Conservation (phyloP, 768 basidiomycete genomes). For the Mrakia frigida region DNA sequence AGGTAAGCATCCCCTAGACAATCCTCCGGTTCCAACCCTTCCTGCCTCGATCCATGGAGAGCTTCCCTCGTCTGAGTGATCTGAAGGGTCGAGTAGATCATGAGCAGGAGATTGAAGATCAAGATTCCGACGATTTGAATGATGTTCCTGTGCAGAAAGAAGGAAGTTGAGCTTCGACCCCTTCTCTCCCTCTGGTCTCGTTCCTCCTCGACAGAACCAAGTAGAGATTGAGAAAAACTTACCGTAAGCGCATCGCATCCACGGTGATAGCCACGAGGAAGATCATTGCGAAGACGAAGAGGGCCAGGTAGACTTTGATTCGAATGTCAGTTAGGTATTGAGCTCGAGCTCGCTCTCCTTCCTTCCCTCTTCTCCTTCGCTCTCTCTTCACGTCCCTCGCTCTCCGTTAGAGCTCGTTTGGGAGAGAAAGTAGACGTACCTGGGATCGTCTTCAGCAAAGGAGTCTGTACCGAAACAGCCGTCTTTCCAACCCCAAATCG, state of each 20-base stretch:
- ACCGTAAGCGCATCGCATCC: conserved; percentile 21
- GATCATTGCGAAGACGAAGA: conserved; percentile 15
- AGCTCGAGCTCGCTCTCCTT: background rate
- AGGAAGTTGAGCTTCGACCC: too few relatives aligned
- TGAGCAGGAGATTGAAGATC: conserved; percentile 5
- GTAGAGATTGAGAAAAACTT: background rate
- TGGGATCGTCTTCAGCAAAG: conserved; percentile 20
- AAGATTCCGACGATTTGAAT: conserved; percentile 18
- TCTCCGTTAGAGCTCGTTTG: too few relatives aligned
- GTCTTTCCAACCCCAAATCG: background rate
- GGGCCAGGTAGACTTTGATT: background rate
- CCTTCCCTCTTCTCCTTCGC: background rate
- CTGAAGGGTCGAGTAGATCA: conserved; percentile 22
- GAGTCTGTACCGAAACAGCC: background rate
- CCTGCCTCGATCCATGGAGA: background rate
- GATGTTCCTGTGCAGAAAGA: conserved; percentile 5
- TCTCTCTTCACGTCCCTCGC: too few relatives aligned
- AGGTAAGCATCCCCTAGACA: background rate
- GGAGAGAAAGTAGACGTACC: too few relatives aligned
- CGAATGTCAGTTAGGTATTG: background rate
- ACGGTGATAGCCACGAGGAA: conserved; percentile 11
- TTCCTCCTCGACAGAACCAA: too few relatives aligned
- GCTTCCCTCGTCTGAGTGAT: conserved; percentile 14
- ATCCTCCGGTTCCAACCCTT: background rate
- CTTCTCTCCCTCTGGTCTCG: too few relatives aligned